phyloP scores from a whole-genome alignment of 768 basidiomycete genomes.

The Gelatoporia subvermispora region DNA sequence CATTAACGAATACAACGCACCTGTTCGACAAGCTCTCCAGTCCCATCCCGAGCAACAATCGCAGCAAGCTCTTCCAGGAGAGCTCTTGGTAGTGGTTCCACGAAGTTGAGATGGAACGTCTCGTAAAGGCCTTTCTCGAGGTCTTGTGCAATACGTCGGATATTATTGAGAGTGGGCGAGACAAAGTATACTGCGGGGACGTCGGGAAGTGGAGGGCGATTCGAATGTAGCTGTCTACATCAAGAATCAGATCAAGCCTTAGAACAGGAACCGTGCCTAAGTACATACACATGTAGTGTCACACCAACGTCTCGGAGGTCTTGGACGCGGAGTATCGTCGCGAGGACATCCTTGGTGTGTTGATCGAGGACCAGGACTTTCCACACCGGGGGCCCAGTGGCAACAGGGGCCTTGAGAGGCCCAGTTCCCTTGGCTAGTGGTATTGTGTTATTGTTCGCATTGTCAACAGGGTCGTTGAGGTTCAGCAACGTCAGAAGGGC shows the following conservation, averaged over 20 bases:
- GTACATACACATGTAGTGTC: conserved; percentile 90
- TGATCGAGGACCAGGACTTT: conserved; percentile 95
- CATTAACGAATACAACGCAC: conserved; percentile 30
- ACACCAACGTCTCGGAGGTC: conserved; percentile 96
- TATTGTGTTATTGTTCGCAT: conserved; percentile 21
- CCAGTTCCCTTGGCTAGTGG: conserved; percentile 25
- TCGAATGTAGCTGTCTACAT: conserved; percentile 81
- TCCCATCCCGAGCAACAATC: conserved; percentile 78
- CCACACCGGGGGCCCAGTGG: conserved; percentile 81
- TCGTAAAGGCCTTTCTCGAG: conserved; percentile 87
- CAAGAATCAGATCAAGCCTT: background rate
- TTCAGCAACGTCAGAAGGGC: conserved; percentile 84
- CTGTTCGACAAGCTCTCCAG: conserved; percentile 77
- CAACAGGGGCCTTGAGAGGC: conserved; percentile 44
- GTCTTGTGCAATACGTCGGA: conserved; percentile 90
- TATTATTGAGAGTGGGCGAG: conserved; percentile 80
- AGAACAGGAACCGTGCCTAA: background rate
- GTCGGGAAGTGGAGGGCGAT: conserved; percentile 85
- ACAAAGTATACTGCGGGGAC: conserved; percentile 98
- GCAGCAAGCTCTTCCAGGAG: conserved; percentile 92
- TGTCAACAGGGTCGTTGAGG: conserved; percentile 62
- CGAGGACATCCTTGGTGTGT: conserved; percentile 92
- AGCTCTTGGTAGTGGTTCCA: conserved; percentile 83
- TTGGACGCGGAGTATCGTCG: conserved; percentile 92
- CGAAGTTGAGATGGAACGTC: conserved; percentile 92